Evolutionary conservation across 1,139 yeast species (phyloP).

Genomic region (Saccharomyces hybrid): DNA sequence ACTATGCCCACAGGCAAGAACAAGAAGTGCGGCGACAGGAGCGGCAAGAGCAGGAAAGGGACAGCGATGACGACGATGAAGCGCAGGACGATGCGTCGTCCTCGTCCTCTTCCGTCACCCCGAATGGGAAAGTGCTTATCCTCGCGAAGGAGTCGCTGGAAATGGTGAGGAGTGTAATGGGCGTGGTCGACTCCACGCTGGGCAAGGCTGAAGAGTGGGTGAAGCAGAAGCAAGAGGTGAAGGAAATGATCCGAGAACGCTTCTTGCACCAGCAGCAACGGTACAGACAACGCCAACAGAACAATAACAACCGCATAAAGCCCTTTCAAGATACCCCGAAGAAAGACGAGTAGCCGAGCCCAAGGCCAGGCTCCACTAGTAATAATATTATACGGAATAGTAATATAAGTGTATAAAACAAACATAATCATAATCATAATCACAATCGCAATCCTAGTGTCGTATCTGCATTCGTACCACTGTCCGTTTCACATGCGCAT

Average conservation of each 20-base stretch:
- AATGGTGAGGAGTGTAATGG: slow-evolving; percentile 75
- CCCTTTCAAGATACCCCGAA: background rate
- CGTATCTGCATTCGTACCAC: too few species aligned
- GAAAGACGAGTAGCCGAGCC: background rate
- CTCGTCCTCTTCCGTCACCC: slow-evolving; percentile 30
- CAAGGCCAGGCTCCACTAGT: background rate
- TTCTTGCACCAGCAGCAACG: slow-evolving; percentile 17
- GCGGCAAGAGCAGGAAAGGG: background rate
- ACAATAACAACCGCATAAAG: background rate
- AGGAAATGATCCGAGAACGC: slow-evolving; percentile 26
- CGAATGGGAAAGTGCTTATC: slow-evolving; percentile 61
- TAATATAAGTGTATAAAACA: background rate
- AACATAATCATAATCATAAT: background rate
- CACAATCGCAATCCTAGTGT: background rate
- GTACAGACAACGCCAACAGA: background rate
- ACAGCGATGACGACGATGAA: background rate
- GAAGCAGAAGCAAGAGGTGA: slow-evolving; percentile 37
- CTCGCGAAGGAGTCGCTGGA: slow-evolving; percentile 86
- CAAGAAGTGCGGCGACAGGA: background rate
- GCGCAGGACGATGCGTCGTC: background rate
- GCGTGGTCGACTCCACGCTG: slow-evolving; percentile 75
- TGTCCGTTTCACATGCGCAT: too few species aligned
- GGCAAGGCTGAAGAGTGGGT: slow-evolving; percentile 83
- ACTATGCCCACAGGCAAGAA: slow-evolving; percentile 6
- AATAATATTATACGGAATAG: background rate